Percentiles rank a stretch among this genome's conserved stretches.
Evolutionary conservation across 2,329 filamentous ascomycete species (phyloP).

Genomic region (Penicillium sp.): DNA sequence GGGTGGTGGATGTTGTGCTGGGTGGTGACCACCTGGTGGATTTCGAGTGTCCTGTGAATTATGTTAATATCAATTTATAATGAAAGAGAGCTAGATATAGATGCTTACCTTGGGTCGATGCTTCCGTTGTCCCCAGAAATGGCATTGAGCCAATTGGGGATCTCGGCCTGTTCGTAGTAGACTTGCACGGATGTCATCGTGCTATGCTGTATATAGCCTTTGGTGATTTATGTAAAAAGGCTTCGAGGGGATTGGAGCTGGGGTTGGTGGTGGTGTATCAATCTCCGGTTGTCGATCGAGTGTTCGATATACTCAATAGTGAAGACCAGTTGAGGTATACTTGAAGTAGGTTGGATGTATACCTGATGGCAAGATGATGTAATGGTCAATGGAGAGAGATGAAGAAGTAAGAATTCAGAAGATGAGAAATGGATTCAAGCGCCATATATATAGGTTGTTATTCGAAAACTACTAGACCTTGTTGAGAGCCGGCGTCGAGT

Average conservation of each 20-base stretch:
- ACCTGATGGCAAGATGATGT: background rate
- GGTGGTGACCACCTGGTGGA: background rate
- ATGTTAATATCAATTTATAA: background rate
- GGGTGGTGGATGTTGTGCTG: background rate
- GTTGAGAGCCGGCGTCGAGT: background rate
- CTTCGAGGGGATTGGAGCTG: background rate
- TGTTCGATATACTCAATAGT: background rate
- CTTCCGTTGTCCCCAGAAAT: background rate
- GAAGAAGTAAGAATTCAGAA: conserved; percentile 1
- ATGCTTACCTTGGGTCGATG: background rate
- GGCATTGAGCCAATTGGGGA: background rate
- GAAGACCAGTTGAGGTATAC: background rate
- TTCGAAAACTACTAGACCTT: background rate
- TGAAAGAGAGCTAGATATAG: background rate
- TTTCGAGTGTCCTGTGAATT: background rate
- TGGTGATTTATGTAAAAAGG: background rate
- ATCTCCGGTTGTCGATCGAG: background rate
- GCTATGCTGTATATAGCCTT: background rate
- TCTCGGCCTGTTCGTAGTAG: background rate
- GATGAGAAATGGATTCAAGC: background rate
- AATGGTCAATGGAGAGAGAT: background rate
- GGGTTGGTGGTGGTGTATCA: background rate
- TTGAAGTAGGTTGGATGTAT: background rate
- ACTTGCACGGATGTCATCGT: background rate
- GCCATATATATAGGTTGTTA: background rate